Conservation (phyloP, 106 monocot species). For the Phalaenopsis equestris region DNA sequence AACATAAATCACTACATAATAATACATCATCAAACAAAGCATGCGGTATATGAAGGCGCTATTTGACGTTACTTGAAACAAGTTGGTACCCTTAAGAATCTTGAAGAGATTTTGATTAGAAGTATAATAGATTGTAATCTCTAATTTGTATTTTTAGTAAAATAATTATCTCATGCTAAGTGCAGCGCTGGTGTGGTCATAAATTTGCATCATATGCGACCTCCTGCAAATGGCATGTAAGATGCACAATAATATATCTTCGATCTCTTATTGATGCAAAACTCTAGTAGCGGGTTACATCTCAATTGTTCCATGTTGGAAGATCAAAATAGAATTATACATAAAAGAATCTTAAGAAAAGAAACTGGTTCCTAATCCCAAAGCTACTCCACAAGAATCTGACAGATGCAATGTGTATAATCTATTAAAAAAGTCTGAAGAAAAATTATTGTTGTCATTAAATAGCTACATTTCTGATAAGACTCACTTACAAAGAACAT, state of each 20-base stretch:
- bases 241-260: background rate
- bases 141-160: background rate
- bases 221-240: background rate
- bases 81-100: background rate
- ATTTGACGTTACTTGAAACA: background rate
- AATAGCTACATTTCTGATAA: background rate
- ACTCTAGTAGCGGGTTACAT: no score
- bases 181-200: background rate
- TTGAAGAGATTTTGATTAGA: background rate
- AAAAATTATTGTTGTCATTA: background rate
- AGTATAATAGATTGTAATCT: background rate
- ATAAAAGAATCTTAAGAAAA: background rate
- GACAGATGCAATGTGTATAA: background rate
- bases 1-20: no score
- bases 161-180: background rate
- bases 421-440: background rate
- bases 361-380: background rate
- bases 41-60: background rate
- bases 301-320: no score
- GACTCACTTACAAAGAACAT: background rate
- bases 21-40: background rate
- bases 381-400: background rate
- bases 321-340: background rate
- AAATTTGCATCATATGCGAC: no score
- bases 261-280: background rate